Evolutionary conservation across 371 early-diverging fungal genomes (phyloP), one percentile per base, ranked within the genome.

Genomic region (Haplosporangium sp.): DNA sequence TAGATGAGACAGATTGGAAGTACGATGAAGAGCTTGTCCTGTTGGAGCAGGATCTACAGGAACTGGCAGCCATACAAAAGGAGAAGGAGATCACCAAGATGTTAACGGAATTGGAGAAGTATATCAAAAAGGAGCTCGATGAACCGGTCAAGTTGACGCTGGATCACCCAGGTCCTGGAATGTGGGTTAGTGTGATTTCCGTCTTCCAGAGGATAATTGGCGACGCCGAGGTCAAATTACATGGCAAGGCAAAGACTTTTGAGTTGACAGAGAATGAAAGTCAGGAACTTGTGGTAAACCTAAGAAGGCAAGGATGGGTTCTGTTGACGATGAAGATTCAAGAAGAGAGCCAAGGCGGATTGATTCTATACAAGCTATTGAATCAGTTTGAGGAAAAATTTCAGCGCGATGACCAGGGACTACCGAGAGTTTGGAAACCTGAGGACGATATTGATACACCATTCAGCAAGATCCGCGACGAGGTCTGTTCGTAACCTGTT

Each of bases 391-490:
- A 98, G 81, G 92, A 92, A 64, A 87, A 91, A 67, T 99, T 99
- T 86, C 84, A 96, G 55, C 97, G 98, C 79, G 98, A 98, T 67
- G 94, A 92, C 5, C 83, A 90, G 20, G 98, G 98, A 11, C 80
- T 98, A 36, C 99, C 99, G 9, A 86, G 95, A 38, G 94, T 99
- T 16, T 99, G 98, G 98, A 92, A 90, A 62, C 95, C 96, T 6
- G 89, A 89, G 21, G 98, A 98, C 82, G 95, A 97, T 82, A 97
- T 99, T 55, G 98, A 99, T 72, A 81, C 84, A 23, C 87, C 87
- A 58, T 99, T 95, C 83, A 87, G 87, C 47, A 74, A 74, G 40
- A 94, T 97, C 16, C 88, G 87, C 59, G 89, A 92, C 23, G 87
- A 87, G 64, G 89, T 84, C 82, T 66, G 72, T 13, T 4, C 29